Percentiles rank a stretch among this genome's conserved stretches.
Evolutionary conservation across 208 protist genomes (phyloP).

Genomic region (Acanthamoeba triangularis): DNA sequence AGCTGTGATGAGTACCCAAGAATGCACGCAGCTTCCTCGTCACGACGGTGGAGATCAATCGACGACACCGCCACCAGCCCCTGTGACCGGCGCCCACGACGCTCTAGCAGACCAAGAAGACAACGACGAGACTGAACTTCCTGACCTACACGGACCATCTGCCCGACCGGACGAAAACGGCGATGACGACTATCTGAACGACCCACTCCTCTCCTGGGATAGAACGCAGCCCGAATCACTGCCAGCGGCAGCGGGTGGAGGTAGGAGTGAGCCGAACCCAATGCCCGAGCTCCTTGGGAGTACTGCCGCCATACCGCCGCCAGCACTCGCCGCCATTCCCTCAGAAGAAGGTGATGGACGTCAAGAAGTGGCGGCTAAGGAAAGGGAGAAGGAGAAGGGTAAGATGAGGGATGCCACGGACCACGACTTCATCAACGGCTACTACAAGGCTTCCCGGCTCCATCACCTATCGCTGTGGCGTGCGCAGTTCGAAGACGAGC

Average conservation of each 20-base stretch:
- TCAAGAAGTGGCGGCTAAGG: background rate
- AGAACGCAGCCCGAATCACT: too few species aligned
- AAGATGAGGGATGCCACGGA: conserved; percentile 23
- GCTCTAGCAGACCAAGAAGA: background rate
- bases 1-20: background rate
- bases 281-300: too few species aligned
- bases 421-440: conserved; percentile 75
- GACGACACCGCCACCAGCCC: background rate
- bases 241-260: too few species aligned
- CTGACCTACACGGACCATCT: background rate
- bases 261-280: too few species aligned
- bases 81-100: background rate
- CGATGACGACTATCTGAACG: background rate
- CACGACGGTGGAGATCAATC: background rate
- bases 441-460: conserved; percentile 77
- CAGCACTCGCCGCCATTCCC: too few species aligned
- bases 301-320: too few species aligned
- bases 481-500: conserved; percentile 53
- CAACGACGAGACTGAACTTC: background rate
- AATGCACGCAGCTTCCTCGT: background rate
- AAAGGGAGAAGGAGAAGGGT: background rate
- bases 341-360: too few species aligned
- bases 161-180: background rate
- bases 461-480: conserved; percentile 79
- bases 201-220: background rate